Base-by-base conservation (phyloP, 2,329 filamentous ascomycete species). In the Alternaria ventricosa region DNA sequence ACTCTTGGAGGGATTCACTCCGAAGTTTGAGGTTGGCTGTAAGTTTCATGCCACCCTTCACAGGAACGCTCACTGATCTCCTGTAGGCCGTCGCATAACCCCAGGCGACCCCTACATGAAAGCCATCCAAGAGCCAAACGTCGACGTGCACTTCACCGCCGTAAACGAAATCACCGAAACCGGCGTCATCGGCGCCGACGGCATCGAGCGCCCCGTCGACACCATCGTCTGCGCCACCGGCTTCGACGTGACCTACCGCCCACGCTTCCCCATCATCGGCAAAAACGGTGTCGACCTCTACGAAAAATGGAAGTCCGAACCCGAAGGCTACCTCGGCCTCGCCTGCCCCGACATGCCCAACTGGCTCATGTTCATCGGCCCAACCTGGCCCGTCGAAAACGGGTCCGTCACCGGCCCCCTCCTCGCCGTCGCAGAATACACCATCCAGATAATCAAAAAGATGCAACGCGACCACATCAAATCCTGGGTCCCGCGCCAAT, bases 31-130 rank as follows among this genome's bases (percentile, higher is more conserved):
- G 12, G 65, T 84, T 41, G 83, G 83, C 1, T 85, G 82, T 76
- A 61, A 54, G 74, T 70, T 7, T 5, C 4, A 13, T 27, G 27
- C 27, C 1, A 28, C 27, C 27, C 4, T 28, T 12, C 27, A 28
- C 27, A 5, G 27, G 4, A 11, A 28, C 10, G 27, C 13, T 15
- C 25, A 33, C 55, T 67, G 46, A 66, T 22, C 2, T 12, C 1
- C 3, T 4, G 7, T 9, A 76, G 75, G 79, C 60, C 78, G 83
- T 11, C 68, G 83, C n/a, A 75, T 85, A 45, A 84, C 82, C 0
- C 83, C 83, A 0, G 84, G 84, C 3, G 84, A 85, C 67, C 83
- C 83, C 2, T 86, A 86, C 66, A 84, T 86, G 80, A 65, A 78
- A 46, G 84, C 84, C 1, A 83, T 86, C 47, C 83, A 85, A 62